Evolutionary conservation across 2,329 filamentous ascomycete genomes (phyloP), one percentile per base, ranked within the genome.

Genomic region (Emmonsiellopsis sp.): DNA sequence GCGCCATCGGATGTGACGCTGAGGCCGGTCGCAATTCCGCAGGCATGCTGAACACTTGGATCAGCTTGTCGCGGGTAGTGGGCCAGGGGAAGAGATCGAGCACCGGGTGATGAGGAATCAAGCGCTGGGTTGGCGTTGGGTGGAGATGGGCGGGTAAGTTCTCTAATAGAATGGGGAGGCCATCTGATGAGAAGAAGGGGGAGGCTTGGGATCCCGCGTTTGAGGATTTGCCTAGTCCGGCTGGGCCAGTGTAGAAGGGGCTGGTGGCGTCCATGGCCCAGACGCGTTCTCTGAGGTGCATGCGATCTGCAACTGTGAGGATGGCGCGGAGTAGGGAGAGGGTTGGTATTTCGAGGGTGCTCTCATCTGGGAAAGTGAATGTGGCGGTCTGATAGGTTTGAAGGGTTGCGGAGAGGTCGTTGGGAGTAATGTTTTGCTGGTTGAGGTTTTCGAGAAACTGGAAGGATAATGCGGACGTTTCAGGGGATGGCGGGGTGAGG

Each of bases 81-180:
- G 80, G 78, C 81, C 80, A 83, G 0, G 80, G 80, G 1, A 83
- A 63, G 32, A 82, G 65, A 61, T 84, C 80, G 9, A 83, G 63
- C 10, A 81, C 54, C 1, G 81, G 79, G 58, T 83, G 80, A 56
- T 83, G 80, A 1, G 77, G 75, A 11, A 80, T 65, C 2, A 69
- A 58, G 7, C 72, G 60, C 60, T 83, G 80, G 0, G 73, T 69
- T 8, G 66, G 52, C 0, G 78, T 82, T 10, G 80, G 80, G 34
- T 70, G 74, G 67, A 79, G 76, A 39, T 75, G 70, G 11, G 53
- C 45, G 2, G 77, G 77, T 6, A 82, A 65, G 46, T 72, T 66
- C 13, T 51, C 42, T 5, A 11, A 50, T 55, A 49, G 64, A 62
- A 57, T 14, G 51, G 49, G 47, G 56, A 48, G 14, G 56, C 57